phyloP scores from a whole-genome alignment of 2,329 filamentous ascomycete genomes.

The Claviceps lovelessii region DNA sequence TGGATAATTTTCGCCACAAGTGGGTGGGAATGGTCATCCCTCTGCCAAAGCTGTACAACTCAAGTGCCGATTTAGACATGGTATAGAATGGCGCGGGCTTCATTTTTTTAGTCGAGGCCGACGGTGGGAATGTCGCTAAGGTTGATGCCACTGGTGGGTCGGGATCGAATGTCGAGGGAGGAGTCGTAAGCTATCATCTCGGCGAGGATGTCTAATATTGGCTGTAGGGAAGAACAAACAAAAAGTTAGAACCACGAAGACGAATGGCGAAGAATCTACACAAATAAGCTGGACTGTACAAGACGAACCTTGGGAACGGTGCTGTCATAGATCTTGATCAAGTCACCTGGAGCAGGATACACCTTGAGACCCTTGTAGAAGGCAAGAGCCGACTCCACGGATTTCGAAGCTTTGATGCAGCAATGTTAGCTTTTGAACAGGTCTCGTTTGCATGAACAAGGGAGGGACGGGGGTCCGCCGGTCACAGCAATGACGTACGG shows the following conservation, averaged over 20 bases:
- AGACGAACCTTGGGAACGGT: slow-evolving; percentile 74
- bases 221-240: slow-evolving; percentile 29
- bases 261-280: neutral
- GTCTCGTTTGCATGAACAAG: neutral
- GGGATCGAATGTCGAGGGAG: slow-evolving; percentile 45
- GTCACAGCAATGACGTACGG: slow-evolving; percentile 36
- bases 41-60: neutral
- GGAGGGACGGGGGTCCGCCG: neutral
- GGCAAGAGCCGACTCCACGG: slow-evolving; percentile 73
- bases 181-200: slow-evolving; percentile 96
- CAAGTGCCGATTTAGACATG: neutral
- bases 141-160: slow-evolving; percentile 25
- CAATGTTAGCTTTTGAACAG: neutral
- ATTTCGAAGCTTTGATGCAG: slow-evolving; percentile 41
- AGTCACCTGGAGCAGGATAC: slow-evolving; percentile 81
- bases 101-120: slow-evolving; percentile 34
- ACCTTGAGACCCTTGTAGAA: slow-evolving; percentile 99
- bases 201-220: slow-evolving; percentile 86
- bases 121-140: slow-evolving; percentile 35
- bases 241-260: neutral
- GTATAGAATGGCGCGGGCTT: neutral
- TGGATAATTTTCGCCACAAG: neutral
- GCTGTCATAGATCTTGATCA: slow-evolving; percentile 97
- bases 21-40: neutral
- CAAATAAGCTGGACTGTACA: neutral